These are phyloP conservation scores for Verticillium zaregamsianum DNA, from an alignment of 2,329 filamentous ascomycete genomes.

Conservation along the genomic window DNA sequence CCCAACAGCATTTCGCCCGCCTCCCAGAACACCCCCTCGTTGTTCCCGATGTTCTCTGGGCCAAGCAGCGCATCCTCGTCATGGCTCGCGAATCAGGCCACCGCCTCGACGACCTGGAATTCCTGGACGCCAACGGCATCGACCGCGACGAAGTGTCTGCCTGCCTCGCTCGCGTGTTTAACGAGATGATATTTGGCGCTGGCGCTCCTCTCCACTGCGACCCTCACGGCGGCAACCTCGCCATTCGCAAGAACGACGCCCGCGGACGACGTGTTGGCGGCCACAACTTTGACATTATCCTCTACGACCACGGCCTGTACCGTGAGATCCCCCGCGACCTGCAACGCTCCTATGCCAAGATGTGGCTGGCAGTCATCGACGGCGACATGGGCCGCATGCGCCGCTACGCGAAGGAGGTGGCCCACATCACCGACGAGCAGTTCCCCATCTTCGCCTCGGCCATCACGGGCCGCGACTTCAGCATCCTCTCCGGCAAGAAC, in stretches of 20 bases:
- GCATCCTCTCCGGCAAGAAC: slow-evolving; percentile 47
- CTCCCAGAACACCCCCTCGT: slow-evolving; percentile 75
- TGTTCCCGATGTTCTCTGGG: slow-evolving; percentile 87
- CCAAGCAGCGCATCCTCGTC: slow-evolving; percentile 81
- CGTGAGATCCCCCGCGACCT: slow-evolving; percentile 79
- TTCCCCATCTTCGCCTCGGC: slow-evolving; percentile 95
- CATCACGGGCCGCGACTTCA: slow-evolving; percentile 91
- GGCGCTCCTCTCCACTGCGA: slow-evolving; percentile 92
- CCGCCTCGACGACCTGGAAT: slow-evolving; percentile 84
- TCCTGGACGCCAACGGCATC: slow-evolving; percentile 79
- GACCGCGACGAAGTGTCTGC: slow-evolving; percentile 95
- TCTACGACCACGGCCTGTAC: slow-evolving; percentile 97
- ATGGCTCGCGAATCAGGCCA: slow-evolving; percentile 91
- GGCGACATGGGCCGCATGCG: slow-evolving; percentile 83
- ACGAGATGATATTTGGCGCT: slow-evolving; percentile 97
- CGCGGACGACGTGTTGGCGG: slow-evolving; percentile 43
- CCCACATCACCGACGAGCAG: slow-evolving; percentile 80
- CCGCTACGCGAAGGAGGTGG: slow-evolving; percentile 82
- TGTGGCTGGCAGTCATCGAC: slow-evolving; percentile 95
- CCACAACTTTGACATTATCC: slow-evolving; percentile 87
- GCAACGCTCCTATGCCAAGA: slow-evolving; percentile 85
- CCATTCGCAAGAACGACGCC: slow-evolving; percentile 71
- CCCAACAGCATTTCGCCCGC: slow-evolving; percentile 74
- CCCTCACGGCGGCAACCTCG: slow-evolving; percentile 93
- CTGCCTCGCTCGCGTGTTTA: slow-evolving; percentile 86